Evolutionary conservation across 148 eudicot genomes (phyloP).

Genomic region (Selenicereus undatus): DNA sequence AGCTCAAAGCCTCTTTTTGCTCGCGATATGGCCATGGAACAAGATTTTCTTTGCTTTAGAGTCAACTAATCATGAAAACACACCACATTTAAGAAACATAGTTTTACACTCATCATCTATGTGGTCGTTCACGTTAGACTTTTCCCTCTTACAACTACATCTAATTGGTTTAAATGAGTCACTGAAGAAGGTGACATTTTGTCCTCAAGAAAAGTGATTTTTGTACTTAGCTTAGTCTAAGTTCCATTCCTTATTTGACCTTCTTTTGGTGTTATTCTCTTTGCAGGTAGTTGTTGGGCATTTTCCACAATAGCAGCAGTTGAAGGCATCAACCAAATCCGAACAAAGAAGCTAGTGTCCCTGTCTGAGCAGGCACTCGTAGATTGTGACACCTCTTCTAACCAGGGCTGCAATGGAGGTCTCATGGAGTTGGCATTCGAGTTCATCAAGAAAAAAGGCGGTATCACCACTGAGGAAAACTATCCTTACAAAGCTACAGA

Average conservation of each 20-base stretch:
- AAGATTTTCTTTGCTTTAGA: background rate
- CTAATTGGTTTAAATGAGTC: background rate
- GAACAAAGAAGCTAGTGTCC: slow-evolving; percentile 68
- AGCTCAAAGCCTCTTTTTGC: too few species aligned
- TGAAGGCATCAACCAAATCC: slow-evolving; percentile 89
- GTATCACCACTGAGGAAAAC: slow-evolving; percentile 51
- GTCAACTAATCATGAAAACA: too few species aligned
- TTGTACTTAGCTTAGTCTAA: background rate
- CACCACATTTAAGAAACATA: background rate
- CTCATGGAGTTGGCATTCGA: slow-evolving; percentile 86
- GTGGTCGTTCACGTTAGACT: background rate
- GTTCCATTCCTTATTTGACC: background rate
- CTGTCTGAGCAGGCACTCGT: slow-evolving; percentile 89
- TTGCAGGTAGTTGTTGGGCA: slow-evolving; percentile 98
- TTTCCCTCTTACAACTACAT: background rate
- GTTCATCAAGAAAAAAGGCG: slow-evolving; percentile 63
- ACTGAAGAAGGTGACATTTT: background rate
- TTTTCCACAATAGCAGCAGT: slow-evolving; percentile 77
- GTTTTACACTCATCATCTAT: background rate
- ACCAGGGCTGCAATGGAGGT: slow-evolving; percentile 88
- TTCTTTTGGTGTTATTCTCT: background rate
- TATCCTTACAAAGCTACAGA: slow-evolving; percentile 73
- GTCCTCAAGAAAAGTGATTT: background rate
- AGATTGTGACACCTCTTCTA: slow-evolving; percentile 70
- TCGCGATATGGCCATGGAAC: too few species aligned